Evolutionary conservation across 2,329 filamentous ascomycete genomes (phyloP), one percentile per base, ranked within the genome.

Genomic region (Cordyceps cateniannulata): DNA sequence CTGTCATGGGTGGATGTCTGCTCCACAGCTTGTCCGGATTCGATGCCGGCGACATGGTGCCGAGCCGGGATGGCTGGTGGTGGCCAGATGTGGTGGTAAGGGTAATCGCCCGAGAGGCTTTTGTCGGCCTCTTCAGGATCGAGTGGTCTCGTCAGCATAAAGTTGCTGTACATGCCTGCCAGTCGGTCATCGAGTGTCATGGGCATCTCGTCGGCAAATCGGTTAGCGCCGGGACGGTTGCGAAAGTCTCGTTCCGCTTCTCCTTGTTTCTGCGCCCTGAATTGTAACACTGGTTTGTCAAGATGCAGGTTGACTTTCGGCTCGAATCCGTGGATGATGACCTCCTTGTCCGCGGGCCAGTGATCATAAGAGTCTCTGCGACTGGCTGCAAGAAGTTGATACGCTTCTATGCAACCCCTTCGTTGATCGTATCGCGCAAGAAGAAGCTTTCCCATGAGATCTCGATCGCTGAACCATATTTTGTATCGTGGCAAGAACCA

Each of bases 401-500:
- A 91, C 3, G 85, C 91, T 73, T 95, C 90, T 60, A 97, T 96
- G 66, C 86, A 87, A 18, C 87, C 89, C 48, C 84, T 80, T 4
- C 83, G 76, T 50, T 85, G 82, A 69, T 96, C 86, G 69, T 92
- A 97, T 14, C 89, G 85, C n/a, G 83, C 81, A 44, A 96, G 69
- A 27, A 96, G 80, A 47, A 96, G 73, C 69, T 88, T 89, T 0
- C 93, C 93, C 1, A 83, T 87, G 52, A 91, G 80, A 32, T 86
- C 82, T 2, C 79, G 81, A 72, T 96, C 91, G 62, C 85, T 84
- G 69, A 96, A 93, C 93, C 93, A 97, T 64, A 97, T 78, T 72
- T 90, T 93, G 70, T 90, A 80, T 56, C 83, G 85, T 0, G 90
- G 81, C 1, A 97, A 78, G 68, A 96, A 96, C 93, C 93, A 97